A percentile compares a stretch with the other conserved stretches of the same genome.
Evolutionary conservation across 2,329 filamentous ascomycete genomes (phyloP).

Genomic region (Phyllosticta citrichinensis): DNA sequence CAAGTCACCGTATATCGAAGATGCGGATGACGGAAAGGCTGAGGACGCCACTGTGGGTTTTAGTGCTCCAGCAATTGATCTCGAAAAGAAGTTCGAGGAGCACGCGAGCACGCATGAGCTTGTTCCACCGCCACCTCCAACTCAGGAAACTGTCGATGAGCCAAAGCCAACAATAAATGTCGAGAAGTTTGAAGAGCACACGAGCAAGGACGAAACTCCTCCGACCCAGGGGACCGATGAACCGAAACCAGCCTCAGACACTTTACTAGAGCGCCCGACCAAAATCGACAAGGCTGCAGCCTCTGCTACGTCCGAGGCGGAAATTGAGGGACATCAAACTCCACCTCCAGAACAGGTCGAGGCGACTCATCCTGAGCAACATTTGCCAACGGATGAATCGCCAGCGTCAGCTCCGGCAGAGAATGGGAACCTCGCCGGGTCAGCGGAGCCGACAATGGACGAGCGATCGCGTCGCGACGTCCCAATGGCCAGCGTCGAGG

Average conservation of each 20-base stretch:
- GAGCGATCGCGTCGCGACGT: not conserved
- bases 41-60: not conserved
- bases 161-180: too few relatives aligned
- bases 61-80: not conserved
- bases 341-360: not conserved
- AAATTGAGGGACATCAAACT: not conserved
- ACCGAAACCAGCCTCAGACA: not conserved
- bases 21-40: not conserved
- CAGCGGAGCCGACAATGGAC: not conserved
- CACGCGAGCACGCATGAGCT: not conserved
- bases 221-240: not conserved
- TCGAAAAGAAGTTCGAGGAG: not conserved
- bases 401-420: not conserved
- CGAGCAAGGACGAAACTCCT: too few relatives aligned
- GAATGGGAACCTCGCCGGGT: not conserved
- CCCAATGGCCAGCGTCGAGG: not conserved
- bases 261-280: not conserved
- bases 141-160: not conserved
- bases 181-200: too few relatives aligned
- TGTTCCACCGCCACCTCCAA: too few relatives aligned
- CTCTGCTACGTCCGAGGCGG: not conserved
- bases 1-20: constrained; percentile 1
- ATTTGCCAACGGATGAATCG: not conserved
- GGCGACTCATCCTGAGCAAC: not conserved
- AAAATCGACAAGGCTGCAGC: not conserved